A percentile compares a stretch with the other conserved stretches of the same genome.
phyloP scores from a whole-genome alignment of 352 stramenopile species.

The Peronospora tabacina region DNA sequence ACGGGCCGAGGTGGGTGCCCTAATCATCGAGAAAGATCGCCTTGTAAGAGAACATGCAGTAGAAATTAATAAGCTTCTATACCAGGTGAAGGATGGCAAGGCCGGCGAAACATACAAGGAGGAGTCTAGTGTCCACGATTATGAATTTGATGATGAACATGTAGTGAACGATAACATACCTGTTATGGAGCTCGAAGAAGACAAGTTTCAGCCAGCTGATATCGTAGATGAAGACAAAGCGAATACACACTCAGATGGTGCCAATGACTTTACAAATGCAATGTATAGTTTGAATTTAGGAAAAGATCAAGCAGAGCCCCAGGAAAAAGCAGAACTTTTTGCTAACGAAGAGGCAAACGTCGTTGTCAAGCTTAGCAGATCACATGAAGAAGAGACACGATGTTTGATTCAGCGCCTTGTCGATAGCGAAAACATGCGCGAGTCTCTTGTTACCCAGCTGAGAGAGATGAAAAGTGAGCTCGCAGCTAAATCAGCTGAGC shows the following conservation, averaged over 20 bases:
- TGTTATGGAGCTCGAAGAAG: conserved; percentile 21
- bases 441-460: conserved; percentile 15
- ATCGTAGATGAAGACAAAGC: conserved; percentile 18
- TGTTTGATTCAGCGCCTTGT: conserved; percentile 8
- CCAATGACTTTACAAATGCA: conserved; percentile 1
- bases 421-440: conserved; percentile 8
- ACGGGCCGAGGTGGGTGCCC: conserved; percentile 18
- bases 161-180: conserved; percentile 10
- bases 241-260: conserved; percentile 1
- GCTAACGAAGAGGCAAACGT: conserved; percentile 10
- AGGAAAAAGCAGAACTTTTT: conserved; percentile 8
- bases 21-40: conserved; percentile 18
- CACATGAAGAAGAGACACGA: conserved; percentile 14
- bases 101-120: neutral
- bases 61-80: conserved; percentile 19
- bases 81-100: conserved; percentile 8
- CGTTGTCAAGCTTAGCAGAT: conserved; percentile 4
- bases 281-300: conserved; percentile 9
- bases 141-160: conserved; percentile 5
- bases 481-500: conserved; percentile 13
- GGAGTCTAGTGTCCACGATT: neutral
- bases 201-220: conserved; percentile 5
- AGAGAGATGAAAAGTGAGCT: conserved; percentile 7
- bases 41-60: conserved; percentile 19
- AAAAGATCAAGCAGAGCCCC: conserved; percentile 6